These are phyloP conservation scores for Arthrobotrys musiformis DNA, from an alignment of 2,329 filamentous ascomycete genomes.

Conservation along the genomic window DNA sequence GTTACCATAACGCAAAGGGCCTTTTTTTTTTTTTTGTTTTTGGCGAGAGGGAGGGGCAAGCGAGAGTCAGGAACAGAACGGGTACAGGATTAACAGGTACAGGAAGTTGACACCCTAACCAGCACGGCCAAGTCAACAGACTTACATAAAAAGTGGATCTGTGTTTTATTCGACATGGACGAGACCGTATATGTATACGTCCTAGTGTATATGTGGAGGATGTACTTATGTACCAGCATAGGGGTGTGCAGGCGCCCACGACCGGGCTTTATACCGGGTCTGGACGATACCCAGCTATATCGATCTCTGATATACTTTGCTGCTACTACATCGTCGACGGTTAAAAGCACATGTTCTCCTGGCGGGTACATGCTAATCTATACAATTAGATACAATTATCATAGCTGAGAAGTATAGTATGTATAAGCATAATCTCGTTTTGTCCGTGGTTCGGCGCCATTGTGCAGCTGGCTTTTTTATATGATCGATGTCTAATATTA, in stretches of 20 bases:
- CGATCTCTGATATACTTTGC: neutral
- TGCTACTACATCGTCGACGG: neutral
- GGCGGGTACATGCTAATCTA: constrained; percentile 29
- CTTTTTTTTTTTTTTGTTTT: too few species aligned
- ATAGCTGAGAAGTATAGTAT: neutral
- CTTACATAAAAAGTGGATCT: neutral
- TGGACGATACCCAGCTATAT: too few species aligned
- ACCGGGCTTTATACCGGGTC: neutral
- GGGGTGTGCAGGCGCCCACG: neutral
- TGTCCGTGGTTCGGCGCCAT: constrained; percentile 11
- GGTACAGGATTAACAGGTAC: neutral
- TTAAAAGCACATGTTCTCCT: constrained; percentile 51
- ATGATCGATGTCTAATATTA: too few species aligned
- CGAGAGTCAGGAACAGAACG: constrained; percentile 33
- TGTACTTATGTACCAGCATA: neutral
- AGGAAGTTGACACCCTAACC: neutral
- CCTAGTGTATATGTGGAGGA: too few species aligned
- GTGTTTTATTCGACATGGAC: too few species aligned
- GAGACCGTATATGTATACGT: too few species aligned
- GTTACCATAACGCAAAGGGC: too few species aligned
- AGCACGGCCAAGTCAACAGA: too few species aligned
- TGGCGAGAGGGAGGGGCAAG: constrained; percentile 9
- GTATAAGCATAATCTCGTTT: neutral
- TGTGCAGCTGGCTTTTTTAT: too few species aligned
- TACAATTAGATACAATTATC: neutral